Conservation (phyloP, 345 rosid species). For the Streptanthus diversifolius region DNA sequence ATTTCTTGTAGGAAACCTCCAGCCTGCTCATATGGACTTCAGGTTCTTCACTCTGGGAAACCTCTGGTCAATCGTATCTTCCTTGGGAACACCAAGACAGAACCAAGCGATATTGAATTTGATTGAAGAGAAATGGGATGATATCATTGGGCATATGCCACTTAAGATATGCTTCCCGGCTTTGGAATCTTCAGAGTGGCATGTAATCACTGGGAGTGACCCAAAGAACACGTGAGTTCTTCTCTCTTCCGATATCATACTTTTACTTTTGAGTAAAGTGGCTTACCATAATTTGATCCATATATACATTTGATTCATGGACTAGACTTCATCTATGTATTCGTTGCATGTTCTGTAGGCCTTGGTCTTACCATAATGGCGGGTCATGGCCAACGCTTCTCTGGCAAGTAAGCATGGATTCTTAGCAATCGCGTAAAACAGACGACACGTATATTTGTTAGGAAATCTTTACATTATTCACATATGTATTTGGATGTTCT, state of each 20-base stretch:
- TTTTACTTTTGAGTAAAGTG: background rate
- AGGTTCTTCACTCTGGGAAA: slow-evolving; percentile 87
- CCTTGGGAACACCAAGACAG: slow-evolving; percentile 54
- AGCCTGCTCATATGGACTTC: slow-evolving; percentile 96
- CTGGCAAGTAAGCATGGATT: slow-evolving; percentile 69
- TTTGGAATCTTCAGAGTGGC: slow-evolving; percentile 83
- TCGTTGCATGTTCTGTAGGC: slow-evolving; percentile 44
- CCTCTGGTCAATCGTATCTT: slow-evolving; percentile 64
- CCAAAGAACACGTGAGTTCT: slow-evolving; percentile 80
- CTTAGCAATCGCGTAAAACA: background rate
- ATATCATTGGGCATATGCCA: slow-evolving; percentile 84
- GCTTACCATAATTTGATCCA: background rate
- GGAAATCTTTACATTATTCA: background rate
- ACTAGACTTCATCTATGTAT: background rate
- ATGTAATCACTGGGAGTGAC: slow-evolving; percentile 84
- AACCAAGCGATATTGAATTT: slow-evolving; percentile 67
- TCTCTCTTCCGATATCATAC: background rate
- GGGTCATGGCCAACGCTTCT: slow-evolving; percentile 98
- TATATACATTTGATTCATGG: background rate
- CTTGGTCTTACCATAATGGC: slow-evolving; percentile 96
- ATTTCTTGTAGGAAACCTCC: slow-evolving; percentile 80
- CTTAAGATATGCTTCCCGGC: slow-evolving; percentile 89
- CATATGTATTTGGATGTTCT: background rate
- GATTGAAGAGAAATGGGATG: slow-evolving; percentile 77
- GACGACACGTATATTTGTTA: background rate